Evolutionary conservation across 2,329 filamentous ascomycete genomes (phyloP), one percentile per base, ranked within the genome.

Genomic region (Cordyceps fumosorosea): DNA sequence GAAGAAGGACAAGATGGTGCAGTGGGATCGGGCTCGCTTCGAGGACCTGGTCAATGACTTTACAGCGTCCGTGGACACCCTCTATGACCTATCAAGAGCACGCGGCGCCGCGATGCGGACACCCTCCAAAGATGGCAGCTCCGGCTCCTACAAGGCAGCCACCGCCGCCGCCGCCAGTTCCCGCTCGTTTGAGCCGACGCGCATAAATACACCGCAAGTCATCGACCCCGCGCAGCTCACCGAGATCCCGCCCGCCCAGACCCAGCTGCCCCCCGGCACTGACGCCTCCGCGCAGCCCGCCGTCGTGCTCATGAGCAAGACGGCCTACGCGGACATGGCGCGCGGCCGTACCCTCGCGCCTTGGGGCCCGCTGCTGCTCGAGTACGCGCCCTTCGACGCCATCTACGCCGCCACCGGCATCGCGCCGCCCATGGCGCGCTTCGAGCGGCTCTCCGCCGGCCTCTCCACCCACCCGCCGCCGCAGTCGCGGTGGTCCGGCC

Each of bases 61-160:
- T 65, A 92, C 89, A 18, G 84, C 85, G 6, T 91, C 88, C 2
- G 91, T 93, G 71, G 90, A 93, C 73, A 91, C 88, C 0, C 80
- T 93, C 1, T 92, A 90, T 71, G 89, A 92, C 69, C 78, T 93
- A 16, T 91, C 89, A 0, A 78, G 86, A 56, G 88, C 88, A 16
- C 80, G 89, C 22, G 76, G 74, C 1, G 73, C 75, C 3, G 68
- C 73, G 12, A 70, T 74, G 2, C 63, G 68, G 58, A 56, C 71
- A 65, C 52, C 69, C 63, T 64, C 72, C 40, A 69, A 76, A 69
- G 63, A 12, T 12, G 40, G 63, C 69, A 1, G 59, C 73, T 29
- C 29, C 3, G 0, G 42, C n/a, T 10, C n/a, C 20, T 72, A 73
- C 52, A 80, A 77, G 59, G 69, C 71, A 18, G 67, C 73, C 0